phyloP scores from a whole-genome alignment of 805 yeast genomes.

The Metschnikowia bowlesiae region DNA sequence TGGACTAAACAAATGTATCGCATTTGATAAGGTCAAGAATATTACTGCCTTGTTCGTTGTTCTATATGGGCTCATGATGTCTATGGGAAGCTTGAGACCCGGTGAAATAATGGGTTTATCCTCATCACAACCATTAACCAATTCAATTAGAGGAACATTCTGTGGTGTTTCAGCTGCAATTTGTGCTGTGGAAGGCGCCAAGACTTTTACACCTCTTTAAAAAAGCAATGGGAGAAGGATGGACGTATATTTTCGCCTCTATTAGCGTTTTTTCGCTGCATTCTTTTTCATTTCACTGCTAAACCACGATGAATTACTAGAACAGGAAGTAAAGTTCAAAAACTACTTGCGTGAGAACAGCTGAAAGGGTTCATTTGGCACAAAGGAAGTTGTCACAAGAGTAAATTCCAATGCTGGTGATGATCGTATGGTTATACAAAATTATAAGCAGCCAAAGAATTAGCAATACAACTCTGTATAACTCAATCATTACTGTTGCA shows the following conservation, averaged over 20 bases:
- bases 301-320: conserved; percentile 62
- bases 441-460: background rate
- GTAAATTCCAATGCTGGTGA: conserved; percentile 10
- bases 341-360: conserved; percentile 56
- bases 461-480: too few relatives aligned
- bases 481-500: too few relatives aligned
- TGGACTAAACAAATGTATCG: conserved; percentile 67
- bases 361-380: conserved; percentile 50
- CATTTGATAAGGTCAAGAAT: conserved; percentile 50
- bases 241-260: conserved; percentile 82
- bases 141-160: conserved; percentile 71
- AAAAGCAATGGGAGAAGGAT: conserved; percentile 55
- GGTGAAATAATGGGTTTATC: conserved; percentile 70
- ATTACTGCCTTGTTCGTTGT: conserved; percentile 63
- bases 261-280: conserved; percentile 59
- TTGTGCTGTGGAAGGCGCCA: conserved; percentile 82
- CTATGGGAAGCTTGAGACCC: conserved; percentile 72
- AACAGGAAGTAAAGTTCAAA: conserved; percentile 60
- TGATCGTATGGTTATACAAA: conserved; percentile 8
- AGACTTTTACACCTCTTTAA: conserved; percentile 65
- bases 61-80: conserved; percentile 69
- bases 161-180: conserved; percentile 76
- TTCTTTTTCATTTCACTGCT: conserved; percentile 64
- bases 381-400: conserved; percentile 15
- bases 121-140: conserved; percentile 65